Conservation (phyloP, 2,329 filamentous ascomycete genomes). For the Fusarium nygamai region DNA sequence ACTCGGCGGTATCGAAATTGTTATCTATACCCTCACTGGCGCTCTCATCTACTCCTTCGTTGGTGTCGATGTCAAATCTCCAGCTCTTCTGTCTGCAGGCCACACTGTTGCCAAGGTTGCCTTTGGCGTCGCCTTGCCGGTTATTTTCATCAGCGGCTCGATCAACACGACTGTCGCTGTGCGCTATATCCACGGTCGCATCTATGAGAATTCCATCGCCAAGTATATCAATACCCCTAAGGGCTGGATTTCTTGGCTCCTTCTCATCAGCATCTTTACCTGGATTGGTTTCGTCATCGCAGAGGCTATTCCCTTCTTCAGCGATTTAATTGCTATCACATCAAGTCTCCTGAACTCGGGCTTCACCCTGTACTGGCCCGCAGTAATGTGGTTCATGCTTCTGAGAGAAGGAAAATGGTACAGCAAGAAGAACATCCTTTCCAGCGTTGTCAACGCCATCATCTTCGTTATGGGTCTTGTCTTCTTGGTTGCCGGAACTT, state of each 20-base stretch:
- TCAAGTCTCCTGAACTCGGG: constrained; percentile 58
- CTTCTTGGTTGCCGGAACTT: constrained; percentile 30
- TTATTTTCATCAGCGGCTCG: constrained; percentile 75
- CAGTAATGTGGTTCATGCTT: constrained; percentile 53
- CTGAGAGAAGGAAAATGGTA: constrained; percentile 40
- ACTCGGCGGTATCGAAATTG: constrained; percentile 68
- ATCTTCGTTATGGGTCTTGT: constrained; percentile 33
- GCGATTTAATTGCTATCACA: constrained; percentile 65
- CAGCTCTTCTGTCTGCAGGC: constrained; percentile 71
- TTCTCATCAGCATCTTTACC: constrained; percentile 66
- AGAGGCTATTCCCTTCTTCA: constrained; percentile 78
- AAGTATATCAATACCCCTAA: constrained; percentile 38
- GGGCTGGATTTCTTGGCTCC: constrained; percentile 63
- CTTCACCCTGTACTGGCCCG: constrained; percentile 52
- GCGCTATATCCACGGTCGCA: constrained; percentile 50
- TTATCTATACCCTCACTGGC: constrained; percentile 71
- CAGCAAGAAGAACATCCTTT: constrained; percentile 25
- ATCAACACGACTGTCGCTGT: constrained; percentile 61
- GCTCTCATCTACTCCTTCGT: constrained; percentile 73
- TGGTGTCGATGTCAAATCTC: constrained; percentile 67
- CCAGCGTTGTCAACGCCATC: constrained; percentile 21
- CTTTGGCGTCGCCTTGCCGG: constrained; percentile 66
- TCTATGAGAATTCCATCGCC: constrained; percentile 33
- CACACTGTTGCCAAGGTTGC: constrained; percentile 55
- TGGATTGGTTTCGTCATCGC: constrained; percentile 56